Percentiles rank a stretch among this genome's conserved stretches.
phyloP scores from a whole-genome alignment of 495 filamentous ascomycete genomes.

The Echria macrotheca region DNA sequence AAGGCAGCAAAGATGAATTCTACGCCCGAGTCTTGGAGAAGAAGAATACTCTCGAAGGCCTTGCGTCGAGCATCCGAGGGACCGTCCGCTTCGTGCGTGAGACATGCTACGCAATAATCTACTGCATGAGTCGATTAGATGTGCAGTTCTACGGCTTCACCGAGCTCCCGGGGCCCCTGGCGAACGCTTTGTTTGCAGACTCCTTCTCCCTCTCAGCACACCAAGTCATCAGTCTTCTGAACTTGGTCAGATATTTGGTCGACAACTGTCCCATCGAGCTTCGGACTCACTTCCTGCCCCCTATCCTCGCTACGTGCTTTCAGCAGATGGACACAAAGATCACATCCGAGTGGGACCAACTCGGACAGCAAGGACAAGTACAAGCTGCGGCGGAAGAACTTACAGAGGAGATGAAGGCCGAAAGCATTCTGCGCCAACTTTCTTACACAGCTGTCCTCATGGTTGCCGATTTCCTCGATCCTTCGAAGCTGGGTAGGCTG shows the following conservation, averaged over 20 bases:
- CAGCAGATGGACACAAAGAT: constrained; percentile 82
- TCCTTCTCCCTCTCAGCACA: constrained; percentile 83
- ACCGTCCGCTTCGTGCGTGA: constrained; percentile 85
- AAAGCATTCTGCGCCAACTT: constrained; percentile 91
- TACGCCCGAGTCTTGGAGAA: constrained; percentile 87
- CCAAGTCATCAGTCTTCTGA: constrained; percentile 84
- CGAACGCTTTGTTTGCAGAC: constrained; percentile 77
- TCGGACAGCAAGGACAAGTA: constrained; percentile 50
- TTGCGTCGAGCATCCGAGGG: constrained; percentile 87
- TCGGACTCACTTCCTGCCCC: constrained; percentile 76
- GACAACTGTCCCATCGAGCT: constrained; percentile 81
- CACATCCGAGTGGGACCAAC: constrained; percentile 75
- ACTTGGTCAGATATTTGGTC: constrained; percentile 78
- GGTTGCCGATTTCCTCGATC: constrained; percentile 81
- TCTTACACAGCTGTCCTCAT: constrained; percentile 88
- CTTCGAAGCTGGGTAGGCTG: constrained; percentile 50
- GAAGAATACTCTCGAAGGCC: constrained; percentile 82
- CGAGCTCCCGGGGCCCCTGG: constrained; percentile 78
- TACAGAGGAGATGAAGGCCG: constrained; percentile 94
- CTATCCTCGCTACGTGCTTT: constrained; percentile 76
- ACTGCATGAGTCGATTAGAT: constrained; percentile 83
- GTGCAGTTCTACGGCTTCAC: constrained; percentile 82
- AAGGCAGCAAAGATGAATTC: constrained; percentile 90
- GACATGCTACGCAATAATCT: constrained; percentile 86
- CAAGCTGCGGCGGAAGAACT: constrained; percentile 60